Evolutionary conservation across 2,329 filamentous ascomycete genomes (phyloP).

Genomic region (Diaporthe caulivora): DNA sequence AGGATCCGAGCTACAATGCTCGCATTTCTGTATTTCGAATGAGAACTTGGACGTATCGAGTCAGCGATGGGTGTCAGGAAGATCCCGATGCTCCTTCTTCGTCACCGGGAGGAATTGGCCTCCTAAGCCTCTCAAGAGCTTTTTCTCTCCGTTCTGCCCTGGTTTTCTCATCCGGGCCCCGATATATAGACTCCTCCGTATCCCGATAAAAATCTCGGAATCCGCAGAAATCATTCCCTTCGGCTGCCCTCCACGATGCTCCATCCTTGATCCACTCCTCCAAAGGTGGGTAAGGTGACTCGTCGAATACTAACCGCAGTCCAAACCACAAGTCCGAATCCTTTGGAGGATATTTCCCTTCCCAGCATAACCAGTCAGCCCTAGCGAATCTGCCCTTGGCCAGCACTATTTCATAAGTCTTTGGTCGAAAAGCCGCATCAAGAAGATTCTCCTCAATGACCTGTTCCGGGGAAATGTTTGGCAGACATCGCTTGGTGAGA

Average conservation of each 20-base stretch:
- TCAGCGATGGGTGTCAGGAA: neutral
- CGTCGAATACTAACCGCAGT: neutral
- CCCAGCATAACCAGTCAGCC: neutral
- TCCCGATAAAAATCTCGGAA: neutral
- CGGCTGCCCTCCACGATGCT: neutral
- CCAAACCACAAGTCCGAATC: neutral
- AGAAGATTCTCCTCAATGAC: neutral
- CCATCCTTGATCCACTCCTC: slow-evolving; percentile 7
- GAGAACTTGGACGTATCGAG: neutral
- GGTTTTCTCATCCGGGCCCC: neutral
- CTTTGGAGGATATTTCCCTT: neutral
- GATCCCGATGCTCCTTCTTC: neutral
- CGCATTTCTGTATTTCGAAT: neutral
- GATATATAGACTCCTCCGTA: neutral
- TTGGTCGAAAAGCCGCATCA: slow-evolving; percentile 9
- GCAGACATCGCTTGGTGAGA: neutral
- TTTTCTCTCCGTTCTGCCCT: neutral
- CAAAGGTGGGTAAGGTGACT: slow-evolving; percentile 17
- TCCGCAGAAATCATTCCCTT: neutral
- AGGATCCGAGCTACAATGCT: too few relatives aligned
- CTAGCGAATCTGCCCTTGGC: neutral
- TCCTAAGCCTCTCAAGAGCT: neutral
- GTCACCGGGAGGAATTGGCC: neutral
- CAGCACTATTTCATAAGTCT: neutral
- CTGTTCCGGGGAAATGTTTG: neutral